phyloP scores from a whole-genome alignment of 1,284 basidiomycete species.

The Quambalaria eucalypti region DNA sequence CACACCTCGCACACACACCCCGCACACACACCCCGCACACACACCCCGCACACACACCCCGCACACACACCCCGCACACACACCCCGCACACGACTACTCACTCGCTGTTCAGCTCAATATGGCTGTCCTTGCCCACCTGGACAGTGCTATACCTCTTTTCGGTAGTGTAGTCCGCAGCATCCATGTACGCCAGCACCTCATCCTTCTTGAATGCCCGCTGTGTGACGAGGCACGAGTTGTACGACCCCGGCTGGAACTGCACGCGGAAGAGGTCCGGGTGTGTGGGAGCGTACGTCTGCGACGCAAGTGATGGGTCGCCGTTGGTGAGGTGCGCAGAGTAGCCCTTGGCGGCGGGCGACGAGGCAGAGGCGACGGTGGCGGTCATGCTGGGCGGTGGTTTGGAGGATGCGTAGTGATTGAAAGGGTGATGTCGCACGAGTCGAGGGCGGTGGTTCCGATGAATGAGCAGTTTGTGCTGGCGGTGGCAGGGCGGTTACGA shows the following conservation, averaged over 20 bases:
- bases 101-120: slow-evolving; percentile 39
- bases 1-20: no score
- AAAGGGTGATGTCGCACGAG: no score
- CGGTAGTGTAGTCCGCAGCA: slow-evolving; percentile 15
- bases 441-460: no score
- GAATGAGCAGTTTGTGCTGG: no score
- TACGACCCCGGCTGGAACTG: slow-evolving; percentile 36
- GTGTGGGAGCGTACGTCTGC: slow-evolving; percentile 23
- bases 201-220: slow-evolving; percentile 15
- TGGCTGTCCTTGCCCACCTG: slow-evolving; percentile 26
- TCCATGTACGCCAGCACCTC: slow-evolving; percentile 24
- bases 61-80: no score
- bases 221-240: slow-evolving; percentile 33
- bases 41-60: no score
- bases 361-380: background rate
- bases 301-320: slow-evolving; percentile 24
- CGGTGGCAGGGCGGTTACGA: no score
- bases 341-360: background rate
- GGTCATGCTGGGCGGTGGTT: background rate
- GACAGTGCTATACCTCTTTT: slow-evolving; percentile 32
- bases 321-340: slow-evolving; percentile 30
- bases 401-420: no score
- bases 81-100: no score
- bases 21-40: no score
- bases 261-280: slow-evolving; percentile 30